phyloP scores from a whole-genome alignment of 495 filamentous ascomycete genomes.

The Neurospora pannonica region DNA sequence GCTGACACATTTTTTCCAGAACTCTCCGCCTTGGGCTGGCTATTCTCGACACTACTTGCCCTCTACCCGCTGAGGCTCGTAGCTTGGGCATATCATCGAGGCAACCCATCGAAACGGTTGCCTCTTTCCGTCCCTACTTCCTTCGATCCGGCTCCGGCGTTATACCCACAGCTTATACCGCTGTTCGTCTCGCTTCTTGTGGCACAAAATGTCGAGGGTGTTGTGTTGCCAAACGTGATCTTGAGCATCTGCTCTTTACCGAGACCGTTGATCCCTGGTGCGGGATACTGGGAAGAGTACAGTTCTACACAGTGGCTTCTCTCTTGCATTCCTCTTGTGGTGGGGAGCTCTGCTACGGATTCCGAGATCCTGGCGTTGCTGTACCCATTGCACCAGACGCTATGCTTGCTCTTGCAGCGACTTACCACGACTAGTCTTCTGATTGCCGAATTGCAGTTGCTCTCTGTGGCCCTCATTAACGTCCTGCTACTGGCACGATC shows the following conservation, averaged over 20 bases:
- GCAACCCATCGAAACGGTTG: slow-evolving; percentile 25
- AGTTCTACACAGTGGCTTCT: slow-evolving; percentile 65
- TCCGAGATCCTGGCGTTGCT: slow-evolving; percentile 56
- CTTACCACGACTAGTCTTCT: slow-evolving; percentile 82
- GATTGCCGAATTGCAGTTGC: slow-evolving; percentile 75
- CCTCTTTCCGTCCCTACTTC: slow-evolving; percentile 50
- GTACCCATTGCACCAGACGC: slow-evolving; percentile 77
- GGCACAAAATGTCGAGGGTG: slow-evolving; percentile 41
- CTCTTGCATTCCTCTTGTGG: slow-evolving; percentile 44
- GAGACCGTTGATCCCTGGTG: slow-evolving; percentile 55
- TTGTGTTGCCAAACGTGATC: slow-evolving; percentile 69
- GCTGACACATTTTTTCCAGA: slow-evolving; percentile 12
- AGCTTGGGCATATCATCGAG: slow-evolving; percentile 30
- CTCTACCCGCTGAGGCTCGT: slow-evolving; percentile 40
- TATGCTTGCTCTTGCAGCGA: slow-evolving; percentile 63
- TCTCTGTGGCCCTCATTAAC: slow-evolving; percentile 76
- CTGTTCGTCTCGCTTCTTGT: slow-evolving; percentile 70
- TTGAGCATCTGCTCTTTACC: slow-evolving; percentile 75
- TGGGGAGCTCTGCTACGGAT: slow-evolving; percentile 22
- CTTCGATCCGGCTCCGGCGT: slow-evolving; percentile 84
- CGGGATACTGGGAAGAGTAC: slow-evolving; percentile 41
- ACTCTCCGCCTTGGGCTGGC: slow-evolving; percentile 13
- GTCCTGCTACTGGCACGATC: slow-evolving; percentile 67
- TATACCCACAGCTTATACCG: slow-evolving; percentile 76
- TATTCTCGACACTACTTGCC: slow-evolving; percentile 17